Conservation (phyloP, 1,284 basidiomycete genomes). For the Ustilago sp. region DNA sequence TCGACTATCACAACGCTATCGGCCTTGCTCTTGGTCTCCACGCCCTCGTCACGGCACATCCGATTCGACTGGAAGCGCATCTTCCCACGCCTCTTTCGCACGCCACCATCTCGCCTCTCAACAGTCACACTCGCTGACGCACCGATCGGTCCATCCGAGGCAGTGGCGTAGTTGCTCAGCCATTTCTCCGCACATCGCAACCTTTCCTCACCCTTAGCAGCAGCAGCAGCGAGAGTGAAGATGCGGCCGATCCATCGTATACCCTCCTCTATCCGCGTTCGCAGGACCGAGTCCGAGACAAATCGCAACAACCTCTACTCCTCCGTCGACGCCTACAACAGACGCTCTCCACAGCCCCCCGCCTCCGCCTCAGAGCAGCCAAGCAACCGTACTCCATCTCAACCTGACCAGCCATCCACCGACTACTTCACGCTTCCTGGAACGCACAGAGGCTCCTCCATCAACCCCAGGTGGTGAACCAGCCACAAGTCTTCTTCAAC, state of each 20-base stretch:
- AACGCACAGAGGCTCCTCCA: conserved; percentile 14
- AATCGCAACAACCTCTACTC: conserved; percentile 19
- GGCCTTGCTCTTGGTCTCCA: not conserved
- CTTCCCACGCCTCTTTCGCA: not conserved
- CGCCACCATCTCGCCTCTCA: not conserved
- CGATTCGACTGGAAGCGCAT: not conserved
- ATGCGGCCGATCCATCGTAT: conserved; percentile 36
- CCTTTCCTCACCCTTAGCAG: not conserved
- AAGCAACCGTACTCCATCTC: conserved; percentile 1
- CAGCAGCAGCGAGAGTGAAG: not conserved
- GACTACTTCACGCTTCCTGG: conserved; percentile 20
- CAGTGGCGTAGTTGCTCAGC: not conserved
- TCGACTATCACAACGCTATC: not conserved
- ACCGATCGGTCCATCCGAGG: not conserved
- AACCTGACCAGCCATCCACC: not conserved
- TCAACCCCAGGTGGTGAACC: conserved; percentile 5
- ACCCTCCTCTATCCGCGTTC: conserved; percentile 45
- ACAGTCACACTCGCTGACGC: not conserved
- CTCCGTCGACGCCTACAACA: conserved; percentile 22
- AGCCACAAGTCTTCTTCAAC: not conserved
- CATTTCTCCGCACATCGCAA: not conserved
- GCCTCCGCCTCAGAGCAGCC: not conserved
- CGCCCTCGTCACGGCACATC: not conserved
- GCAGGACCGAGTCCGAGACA: conserved; percentile 23
- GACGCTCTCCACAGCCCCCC: conserved; percentile 1